Base-by-base conservation (phyloP, 306 rosid species). In the Quercus berberidifolia region DNA sequence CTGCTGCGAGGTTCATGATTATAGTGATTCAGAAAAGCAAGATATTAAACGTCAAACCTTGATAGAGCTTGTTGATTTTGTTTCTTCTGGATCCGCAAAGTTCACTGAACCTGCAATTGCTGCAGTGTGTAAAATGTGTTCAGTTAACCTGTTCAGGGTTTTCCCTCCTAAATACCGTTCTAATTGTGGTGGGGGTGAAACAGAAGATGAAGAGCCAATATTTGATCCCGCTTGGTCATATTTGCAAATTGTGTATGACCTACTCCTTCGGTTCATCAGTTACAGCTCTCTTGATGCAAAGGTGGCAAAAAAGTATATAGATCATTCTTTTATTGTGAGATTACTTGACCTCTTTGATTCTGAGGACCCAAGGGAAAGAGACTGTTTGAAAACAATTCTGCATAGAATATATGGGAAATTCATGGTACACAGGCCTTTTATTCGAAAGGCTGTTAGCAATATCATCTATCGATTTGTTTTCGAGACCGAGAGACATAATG, bases 321-420 rank as follows among this genome's bases (percentile, higher is more conserved):
- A 96, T 80, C 98, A 93, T 80, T 87, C 93, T 25, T 96, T 96
- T 73, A 85, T 93, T 63, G 35, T 88, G 78, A 89, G 91, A 87
- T 83, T 96, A 82, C 99, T 96, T 23, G 94, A 96, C 78, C 98
- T 96, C 81, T 96, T 96, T 70, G 98, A 96, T 79, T 96, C 99
- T 0, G 98, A 93, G 74, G 99, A 96, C 77, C 99, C 98, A 56
- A 90, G 99, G 84, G 99, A 96, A 87, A 92, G 99, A 87, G 98
- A 96, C 83, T 93, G 96, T 83, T 85, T 93, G 93, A 96, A 96
- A 82, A 91, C 99, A 75, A 80, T 96, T 73, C 92, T 93, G 83
- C 99, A 96, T 75, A 88, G 97, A 78, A 85, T 96, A 75, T 96
- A 96, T 51, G 99, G 98, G 64, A 96, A 96, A 69, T 96, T 93